Conservation (phyloP, 805 yeast genomes). For the Wickerhamomyces rabaulensis region DNA sequence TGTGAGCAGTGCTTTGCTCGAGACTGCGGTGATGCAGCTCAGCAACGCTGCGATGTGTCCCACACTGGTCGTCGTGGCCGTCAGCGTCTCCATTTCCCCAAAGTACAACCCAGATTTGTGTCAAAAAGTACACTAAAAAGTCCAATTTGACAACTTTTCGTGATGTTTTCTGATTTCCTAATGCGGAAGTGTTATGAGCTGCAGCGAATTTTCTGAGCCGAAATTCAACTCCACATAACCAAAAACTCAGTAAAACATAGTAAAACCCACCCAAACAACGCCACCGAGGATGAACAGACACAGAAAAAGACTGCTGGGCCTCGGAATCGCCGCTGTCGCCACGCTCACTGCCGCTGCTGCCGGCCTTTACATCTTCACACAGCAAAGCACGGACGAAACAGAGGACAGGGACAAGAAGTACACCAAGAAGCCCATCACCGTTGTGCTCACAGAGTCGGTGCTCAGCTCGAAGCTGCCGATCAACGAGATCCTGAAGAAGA, state of each 20-base stretch:
- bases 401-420: neutral
- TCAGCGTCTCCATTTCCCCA: constrained; percentile 3
- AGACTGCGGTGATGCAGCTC: constrained; percentile 36
- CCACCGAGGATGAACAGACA: neutral
- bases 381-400: neutral
- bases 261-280: neutral
- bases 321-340: constrained; percentile 6
- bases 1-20: constrained; percentile 33
- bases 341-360: constrained; percentile 8
- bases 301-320: constrained; percentile 5
- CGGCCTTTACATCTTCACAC: constrained; percentile 7
- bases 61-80: constrained; percentile 43
- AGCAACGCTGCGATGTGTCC: constrained; percentile 42
- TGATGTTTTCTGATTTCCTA: neutral
- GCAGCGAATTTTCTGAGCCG: too few species aligned
- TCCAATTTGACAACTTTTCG: too few species aligned
- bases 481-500: constrained; percentile 19
- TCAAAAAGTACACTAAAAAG: too few species aligned
- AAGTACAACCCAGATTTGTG: too few species aligned
- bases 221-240: too few species aligned
- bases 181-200: constrained; percentile 2
- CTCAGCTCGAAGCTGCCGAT: constrained; percentile 21
- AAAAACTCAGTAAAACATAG: neutral
- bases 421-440: constrained; percentile 15
- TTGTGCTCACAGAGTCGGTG: constrained; percentile 23